Evolutionary conservation across 306 rosid genomes (phyloP).

Genomic region (Dalbergia oliveri): DNA sequence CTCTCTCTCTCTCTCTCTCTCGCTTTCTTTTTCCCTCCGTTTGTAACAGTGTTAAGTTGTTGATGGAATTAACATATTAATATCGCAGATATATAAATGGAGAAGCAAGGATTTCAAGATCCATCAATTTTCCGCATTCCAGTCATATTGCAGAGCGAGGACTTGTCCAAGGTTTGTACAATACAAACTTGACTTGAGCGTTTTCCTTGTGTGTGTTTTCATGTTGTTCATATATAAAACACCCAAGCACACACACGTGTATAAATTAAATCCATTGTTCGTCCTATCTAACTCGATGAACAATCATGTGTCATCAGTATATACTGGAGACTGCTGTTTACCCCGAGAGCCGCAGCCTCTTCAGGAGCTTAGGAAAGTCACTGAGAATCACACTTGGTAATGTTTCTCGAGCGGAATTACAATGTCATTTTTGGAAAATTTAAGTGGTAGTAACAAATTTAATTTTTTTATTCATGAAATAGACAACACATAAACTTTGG

Average conservation of each 20-base stretch:
- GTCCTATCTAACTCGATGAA: too few species aligned
- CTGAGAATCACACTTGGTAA: conserved; percentile 57
- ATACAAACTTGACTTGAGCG: background rate
- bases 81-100: conserved; percentile 29
- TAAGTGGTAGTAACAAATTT: too few species aligned
- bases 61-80: background rate
- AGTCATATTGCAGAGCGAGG: conserved; percentile 43
- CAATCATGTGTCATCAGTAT: conserved; percentile 42
- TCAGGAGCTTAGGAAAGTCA: conserved; percentile 60
- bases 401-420: too few species aligned
- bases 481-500: too few species aligned
- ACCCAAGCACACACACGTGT: background rate
- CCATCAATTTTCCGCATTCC: background rate
- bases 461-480: too few species aligned
- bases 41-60: background rate
- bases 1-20: background rate
- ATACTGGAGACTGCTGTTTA: conserved; percentile 70
- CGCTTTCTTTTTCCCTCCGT: too few species aligned
- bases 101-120: background rate
- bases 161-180: conserved; percentile 24
- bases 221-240: too few species aligned
- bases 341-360: conserved; percentile 69
- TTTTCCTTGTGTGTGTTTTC: background rate
- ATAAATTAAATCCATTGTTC: background rate
- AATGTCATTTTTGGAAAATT: too few species aligned